Conservation (phyloP, 1,284 basidiomycete species). For the Pholiota adiposa region DNA sequence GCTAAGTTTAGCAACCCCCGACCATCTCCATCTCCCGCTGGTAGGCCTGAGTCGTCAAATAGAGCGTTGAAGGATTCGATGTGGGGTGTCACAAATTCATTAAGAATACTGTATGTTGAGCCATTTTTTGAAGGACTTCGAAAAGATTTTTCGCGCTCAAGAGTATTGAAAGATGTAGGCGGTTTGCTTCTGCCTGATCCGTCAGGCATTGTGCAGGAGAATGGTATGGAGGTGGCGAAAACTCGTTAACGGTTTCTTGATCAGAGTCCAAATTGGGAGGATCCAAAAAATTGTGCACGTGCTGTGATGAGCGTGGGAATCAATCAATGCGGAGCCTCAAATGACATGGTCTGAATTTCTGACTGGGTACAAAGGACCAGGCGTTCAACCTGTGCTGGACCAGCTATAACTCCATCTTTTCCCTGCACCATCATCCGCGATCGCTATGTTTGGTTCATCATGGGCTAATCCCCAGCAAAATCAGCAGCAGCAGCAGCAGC, state of each 20-base stretch:
- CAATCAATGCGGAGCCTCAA: conserved; percentile 35
- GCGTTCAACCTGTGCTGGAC: conserved; percentile 24
- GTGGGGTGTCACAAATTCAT: conserved; percentile 94
- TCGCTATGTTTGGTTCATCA: conserved; percentile 67
- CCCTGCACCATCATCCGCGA: conserved; percentile 18
- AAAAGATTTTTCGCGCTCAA: conserved; percentile 84
- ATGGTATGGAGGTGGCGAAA: conserved; percentile 9
- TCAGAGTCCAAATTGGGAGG: conserved; percentile 13
- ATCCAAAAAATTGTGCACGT: conserved; percentile 33
- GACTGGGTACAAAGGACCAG: conserved; percentile 16
- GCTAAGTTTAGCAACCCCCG: conserved; percentile 83
- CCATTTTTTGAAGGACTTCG: conserved; percentile 74
- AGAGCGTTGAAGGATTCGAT: conserved; percentile 97
- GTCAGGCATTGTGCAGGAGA: conserved; percentile 41
- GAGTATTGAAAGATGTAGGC: conserved; percentile 79
- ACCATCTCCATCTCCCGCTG: conserved; percentile 74
- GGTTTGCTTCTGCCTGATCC: conserved; percentile 35
- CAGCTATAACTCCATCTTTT: conserved; percentile 28
- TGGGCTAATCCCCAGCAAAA: conserved; percentile 64
- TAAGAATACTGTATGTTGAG: conserved; percentile 82
- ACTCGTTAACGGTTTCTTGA: conserved; percentile 10
- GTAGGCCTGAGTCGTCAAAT: conserved; percentile 83
- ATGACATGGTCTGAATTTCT: conserved; percentile 26
- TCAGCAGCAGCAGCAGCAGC: conserved; percentile 46
- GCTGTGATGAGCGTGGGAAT: conserved; percentile 23